These are phyloP conservation scores for Mycena pura DNA, from an alignment of 768 basidiomycete species.

Conservation along the genomic window DNA sequence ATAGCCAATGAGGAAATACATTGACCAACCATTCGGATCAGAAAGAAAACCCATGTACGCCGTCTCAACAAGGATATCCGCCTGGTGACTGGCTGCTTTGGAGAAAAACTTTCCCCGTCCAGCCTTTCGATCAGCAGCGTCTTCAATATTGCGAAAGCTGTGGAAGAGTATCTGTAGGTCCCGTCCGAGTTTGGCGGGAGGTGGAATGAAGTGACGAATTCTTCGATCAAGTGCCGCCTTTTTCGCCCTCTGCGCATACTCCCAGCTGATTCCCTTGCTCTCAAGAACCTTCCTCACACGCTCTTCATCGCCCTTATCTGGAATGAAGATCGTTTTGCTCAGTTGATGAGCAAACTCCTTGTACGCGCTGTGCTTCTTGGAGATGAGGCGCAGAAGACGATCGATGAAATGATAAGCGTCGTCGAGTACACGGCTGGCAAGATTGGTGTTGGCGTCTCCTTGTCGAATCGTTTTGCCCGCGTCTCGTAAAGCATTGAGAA, in stretches of 20 bases:
- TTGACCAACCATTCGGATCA: not conserved
- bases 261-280: constrained; percentile 8
- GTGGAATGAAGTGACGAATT: constrained; percentile 4
- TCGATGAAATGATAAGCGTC: constrained; percentile 18
- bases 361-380: constrained; percentile 15
- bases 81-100: not conserved
- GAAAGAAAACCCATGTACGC: constrained; percentile 1
- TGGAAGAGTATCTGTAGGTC: not conserved
- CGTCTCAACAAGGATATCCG: not conserved
- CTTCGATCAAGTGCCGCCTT: constrained; percentile 5
- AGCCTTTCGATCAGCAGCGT: not conserved
- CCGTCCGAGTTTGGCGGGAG: not conserved
- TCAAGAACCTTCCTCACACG: constrained; percentile 8
- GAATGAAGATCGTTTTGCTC: constrained; percentile 13
- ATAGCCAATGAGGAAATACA: not conserved
- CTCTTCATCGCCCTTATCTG: constrained; percentile 4
- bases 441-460: not conserved
- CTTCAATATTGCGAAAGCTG: not conserved
- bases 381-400: not conserved
- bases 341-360: constrained; percentile 16
- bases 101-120: constrained; percentile 7
- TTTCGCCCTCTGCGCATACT: constrained; percentile 4
- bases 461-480: not conserved
- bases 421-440: constrained; percentile 10
- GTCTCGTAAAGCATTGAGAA: not conserved